Evolutionary conservation across 225 moss, liverwort and hornwort genomes (phyloP), one percentile per base, ranked within the genome.

Genomic region (Asterella californica): DNA sequence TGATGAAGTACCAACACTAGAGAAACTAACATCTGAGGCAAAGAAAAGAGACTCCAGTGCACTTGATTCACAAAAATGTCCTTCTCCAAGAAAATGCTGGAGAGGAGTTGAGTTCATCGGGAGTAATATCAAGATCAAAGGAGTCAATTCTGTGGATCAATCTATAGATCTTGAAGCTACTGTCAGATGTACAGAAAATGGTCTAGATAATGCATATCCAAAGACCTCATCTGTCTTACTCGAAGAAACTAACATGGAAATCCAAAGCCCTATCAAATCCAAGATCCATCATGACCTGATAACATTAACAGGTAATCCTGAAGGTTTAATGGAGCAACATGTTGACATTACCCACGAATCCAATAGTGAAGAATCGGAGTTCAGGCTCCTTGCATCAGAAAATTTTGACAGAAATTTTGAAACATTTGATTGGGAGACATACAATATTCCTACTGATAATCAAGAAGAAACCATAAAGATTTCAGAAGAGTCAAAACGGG

Each of bases 141-240:
- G 17, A 30, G 42, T 5, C 5, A 52, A 12, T 62, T 30, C 62
- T 5, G 30, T 49, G 42, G 72, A 52, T 30, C 61, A 72, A 34
- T 22, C 15, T 11, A 79, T 79, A 57, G 79, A 79, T 60, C 70
- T 79, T 57, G 70, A 79, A 70, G 55, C 71, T 27, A n/a, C 38
- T 17, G 52, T 21, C 54, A 57, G 30, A 57, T 61, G 24, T 38
- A 61, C 63, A 27, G 76, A 63, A 17, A 42, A 61, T 11, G 19
- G 36, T 32, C 75, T 32, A 9, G 33, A 75, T 22, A 52, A 50
- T 49, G 73, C 25, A 10, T 24, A 45, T 45, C 55, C 29, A 18
- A 57, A 75, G 36, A 34, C 55, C 54, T 54, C 55, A 10, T 57
- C 75, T 10, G 24, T 54, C 55, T 21, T 29, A 19, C 55, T 55